Percentiles rank a stretch among this genome's conserved stretches.
These are phyloP conservation scores for Hygrophorus pudorinus DNA, from an alignment of 768 basidiomycete species.

Conservation along the genomic window DNA sequence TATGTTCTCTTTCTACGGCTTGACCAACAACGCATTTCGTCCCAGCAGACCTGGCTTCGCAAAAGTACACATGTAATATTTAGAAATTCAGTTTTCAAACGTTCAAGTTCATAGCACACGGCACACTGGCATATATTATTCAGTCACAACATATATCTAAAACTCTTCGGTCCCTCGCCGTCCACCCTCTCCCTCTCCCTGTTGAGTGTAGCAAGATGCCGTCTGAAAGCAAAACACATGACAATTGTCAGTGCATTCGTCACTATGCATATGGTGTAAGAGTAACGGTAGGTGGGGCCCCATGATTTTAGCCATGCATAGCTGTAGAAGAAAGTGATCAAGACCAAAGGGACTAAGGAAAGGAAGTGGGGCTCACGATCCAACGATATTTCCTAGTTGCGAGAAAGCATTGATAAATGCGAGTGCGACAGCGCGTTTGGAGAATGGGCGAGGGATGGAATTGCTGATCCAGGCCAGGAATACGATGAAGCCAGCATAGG, in stretches of 20 bases:
- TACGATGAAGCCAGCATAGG: conserved; percentile 62
- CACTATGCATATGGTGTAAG: conserved; percentile 2
- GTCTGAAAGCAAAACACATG: no score
- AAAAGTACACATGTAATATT: no score
- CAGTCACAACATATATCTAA: not conserved
- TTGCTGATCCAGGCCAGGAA: conserved; percentile 47
- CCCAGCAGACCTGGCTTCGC: no score
- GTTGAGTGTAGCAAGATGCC: not conserved
- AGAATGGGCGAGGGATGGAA: conserved; percentile 51
- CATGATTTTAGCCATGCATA: conserved; percentile 9
- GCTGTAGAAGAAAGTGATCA: not conserved
- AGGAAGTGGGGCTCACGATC: conserved; percentile 45
- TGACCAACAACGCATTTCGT: no score
- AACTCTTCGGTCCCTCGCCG: not conserved
- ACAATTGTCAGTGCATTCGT: not conserved
- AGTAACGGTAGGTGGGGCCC: conserved; percentile 5
- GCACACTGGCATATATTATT: no score
- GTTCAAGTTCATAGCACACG: no score
- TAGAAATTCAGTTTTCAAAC: no score
- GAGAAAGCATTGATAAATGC: conserved; percentile 77
- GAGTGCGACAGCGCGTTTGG: conserved; percentile 84
- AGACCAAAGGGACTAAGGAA: not conserved
- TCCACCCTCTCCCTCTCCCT: not conserved
- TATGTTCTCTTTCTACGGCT: no score
- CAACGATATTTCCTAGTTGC: conserved; percentile 75